A percentile compares a stretch with the other conserved stretches of the same genome.
These are phyloP conservation scores for Coemansia sp. DNA, from an alignment of 192 early-diverging fungal genomes.

Conservation along the genomic window DNA sequence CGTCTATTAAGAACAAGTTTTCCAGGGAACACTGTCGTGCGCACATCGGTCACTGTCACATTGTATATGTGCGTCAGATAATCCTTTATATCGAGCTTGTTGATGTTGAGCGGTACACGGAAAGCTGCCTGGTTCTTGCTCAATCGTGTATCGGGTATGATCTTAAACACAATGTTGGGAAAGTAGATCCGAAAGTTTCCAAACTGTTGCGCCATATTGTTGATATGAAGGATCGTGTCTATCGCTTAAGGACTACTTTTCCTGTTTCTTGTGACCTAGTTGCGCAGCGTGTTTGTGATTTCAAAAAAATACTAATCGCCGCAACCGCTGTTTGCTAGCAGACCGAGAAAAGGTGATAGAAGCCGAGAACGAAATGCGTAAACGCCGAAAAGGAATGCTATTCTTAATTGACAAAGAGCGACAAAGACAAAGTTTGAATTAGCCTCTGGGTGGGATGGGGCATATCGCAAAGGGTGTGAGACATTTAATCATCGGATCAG, in stretches of 20 bases:
- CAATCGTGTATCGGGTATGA: slow-evolving; percentile 68
- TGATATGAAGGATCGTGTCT: neutral
- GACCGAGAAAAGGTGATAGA: neutral
- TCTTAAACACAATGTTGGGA: slow-evolving; percentile 81
- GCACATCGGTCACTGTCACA: slow-evolving; percentile 78
- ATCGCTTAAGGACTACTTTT: too few relatives aligned
- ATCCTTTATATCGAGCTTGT: slow-evolving; percentile 92
- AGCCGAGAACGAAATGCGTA: neutral
- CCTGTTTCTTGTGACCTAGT: neutral
- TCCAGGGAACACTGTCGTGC: slow-evolving; percentile 86
- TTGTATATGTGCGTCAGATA: slow-evolving; percentile 84
- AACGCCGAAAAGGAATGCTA: neutral
- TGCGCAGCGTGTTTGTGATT: neutral
- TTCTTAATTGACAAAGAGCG: neutral
- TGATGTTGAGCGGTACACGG: slow-evolving; percentile 81
- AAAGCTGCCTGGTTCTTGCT: slow-evolving; percentile 88
- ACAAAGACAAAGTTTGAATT: neutral
- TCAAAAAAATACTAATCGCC: neutral
- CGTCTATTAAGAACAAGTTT: slow-evolving; percentile 36
- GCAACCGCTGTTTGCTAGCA: neutral
- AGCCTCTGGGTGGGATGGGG: neutral
- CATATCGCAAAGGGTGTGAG: neutral
- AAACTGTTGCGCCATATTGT: slow-evolving; percentile 44
- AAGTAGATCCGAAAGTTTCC: slow-evolving; percentile 72
- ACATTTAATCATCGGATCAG: slow-evolving; percentile 9